Conservation (phyloP, 2,329 filamentous ascomycete genomes). For the Pleoardoris graminearum region DNA sequence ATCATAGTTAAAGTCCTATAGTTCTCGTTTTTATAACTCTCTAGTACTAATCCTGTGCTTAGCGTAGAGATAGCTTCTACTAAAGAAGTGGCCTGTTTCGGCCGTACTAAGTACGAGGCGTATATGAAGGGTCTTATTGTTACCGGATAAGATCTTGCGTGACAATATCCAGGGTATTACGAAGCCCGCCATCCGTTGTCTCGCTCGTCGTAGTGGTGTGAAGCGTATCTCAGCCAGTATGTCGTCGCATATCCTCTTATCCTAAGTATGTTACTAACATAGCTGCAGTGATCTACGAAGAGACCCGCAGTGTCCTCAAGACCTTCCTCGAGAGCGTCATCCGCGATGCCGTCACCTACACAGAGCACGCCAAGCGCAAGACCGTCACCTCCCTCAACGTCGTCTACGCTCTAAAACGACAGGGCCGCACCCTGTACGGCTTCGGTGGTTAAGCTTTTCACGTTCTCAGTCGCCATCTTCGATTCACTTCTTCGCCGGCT, state of each 20-base stretch:
- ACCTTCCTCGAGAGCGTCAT: constrained; percentile 78
- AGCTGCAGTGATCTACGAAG: constrained; percentile 71
- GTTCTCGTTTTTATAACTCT: too few species aligned
- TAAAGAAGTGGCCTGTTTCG: too few species aligned
- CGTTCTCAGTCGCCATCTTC: constrained; percentile 19
- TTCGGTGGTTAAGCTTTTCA: constrained; percentile 74
- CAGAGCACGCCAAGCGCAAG: constrained; percentile 81
- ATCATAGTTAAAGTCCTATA: too few species aligned
- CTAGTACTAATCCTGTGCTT: too few species aligned
- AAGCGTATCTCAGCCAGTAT: constrained; percentile 58
- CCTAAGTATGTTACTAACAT: constrained; percentile 33
- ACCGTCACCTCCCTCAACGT: constrained; percentile 71
- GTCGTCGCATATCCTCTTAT: constrained; percentile 18
- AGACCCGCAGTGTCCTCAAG: constrained; percentile 77
- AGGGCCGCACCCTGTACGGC: constrained; percentile 77
- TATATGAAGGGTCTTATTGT: too few species aligned
- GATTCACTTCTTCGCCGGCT: constrained; percentile 13
- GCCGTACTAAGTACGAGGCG: too few species aligned
- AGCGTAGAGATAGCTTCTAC: too few species aligned
- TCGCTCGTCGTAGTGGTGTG: constrained; percentile 58
- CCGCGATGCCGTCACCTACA: constrained; percentile 77
- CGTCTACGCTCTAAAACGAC: constrained; percentile 66
- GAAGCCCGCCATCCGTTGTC: constrained; percentile 59
- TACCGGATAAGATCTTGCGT: constrained; percentile 60
- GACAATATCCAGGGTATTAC: constrained; percentile 61